phyloP scores from a whole-genome alignment of 805 yeast genomes.

The Kuraishia borneana region DNA sequence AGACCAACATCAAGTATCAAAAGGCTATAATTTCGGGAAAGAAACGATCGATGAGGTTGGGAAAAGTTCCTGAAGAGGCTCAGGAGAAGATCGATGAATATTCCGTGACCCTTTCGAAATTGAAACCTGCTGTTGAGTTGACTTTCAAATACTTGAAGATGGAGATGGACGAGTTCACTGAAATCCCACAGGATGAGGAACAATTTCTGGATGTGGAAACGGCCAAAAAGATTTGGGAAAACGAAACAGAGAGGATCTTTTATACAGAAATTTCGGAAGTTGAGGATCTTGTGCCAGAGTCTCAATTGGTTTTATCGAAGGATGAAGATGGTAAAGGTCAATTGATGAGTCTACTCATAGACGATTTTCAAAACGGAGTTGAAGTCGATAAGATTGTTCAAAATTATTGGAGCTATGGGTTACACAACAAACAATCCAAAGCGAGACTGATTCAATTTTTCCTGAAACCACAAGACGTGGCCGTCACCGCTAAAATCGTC shows the following conservation, averaged over 20 bases:
- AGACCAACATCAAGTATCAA: conserved; percentile 22
- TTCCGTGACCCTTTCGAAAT: no score
- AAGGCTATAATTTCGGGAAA: no score
- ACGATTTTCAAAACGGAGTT: conserved; percentile 23
- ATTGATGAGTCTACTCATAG: no score
- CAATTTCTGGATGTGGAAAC: conserved; percentile 10
- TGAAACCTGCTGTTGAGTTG: no score
- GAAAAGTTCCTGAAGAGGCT: conserved; percentile 35
- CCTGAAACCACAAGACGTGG: conserved; percentile 32
- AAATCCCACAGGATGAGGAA: conserved; percentile 11
- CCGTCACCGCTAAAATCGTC: conserved; percentile 39
- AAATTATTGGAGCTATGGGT: conserved; percentile 33
- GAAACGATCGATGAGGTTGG: conserved; percentile 57
- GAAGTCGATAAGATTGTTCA: conserved; percentile 37
- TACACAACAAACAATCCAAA: conserved; percentile 66
- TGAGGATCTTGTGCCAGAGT: conserved; percentile 7
- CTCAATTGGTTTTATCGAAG: conserved; percentile 4
- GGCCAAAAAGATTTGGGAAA: conserved; percentile 41
- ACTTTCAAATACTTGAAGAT: no score
- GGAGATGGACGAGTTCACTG: conserved; percentile 18
- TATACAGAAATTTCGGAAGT: conserved; percentile 44
- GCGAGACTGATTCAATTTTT: conserved; percentile 49
- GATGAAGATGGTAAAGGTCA: conserved; percentile 6
- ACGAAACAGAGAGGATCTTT: conserved; percentile 51
- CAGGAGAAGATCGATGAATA: no score